Evolutionary conservation across 768 basidiomycete genomes (phyloP).

Genomic region (Floccularia luteovirens): DNA sequence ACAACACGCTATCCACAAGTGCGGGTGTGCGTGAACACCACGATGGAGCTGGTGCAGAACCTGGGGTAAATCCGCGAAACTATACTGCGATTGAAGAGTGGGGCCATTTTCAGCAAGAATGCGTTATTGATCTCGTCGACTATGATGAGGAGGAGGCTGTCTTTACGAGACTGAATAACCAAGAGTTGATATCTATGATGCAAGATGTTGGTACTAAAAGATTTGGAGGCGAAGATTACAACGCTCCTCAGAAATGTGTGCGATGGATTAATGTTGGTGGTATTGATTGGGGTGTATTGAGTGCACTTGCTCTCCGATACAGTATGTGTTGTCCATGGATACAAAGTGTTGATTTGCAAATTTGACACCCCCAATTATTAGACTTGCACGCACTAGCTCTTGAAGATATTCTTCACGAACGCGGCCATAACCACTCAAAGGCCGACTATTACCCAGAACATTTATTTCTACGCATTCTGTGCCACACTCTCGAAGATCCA

Average conservation of each 20-base stretch:
- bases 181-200: constrained; percentile 40
- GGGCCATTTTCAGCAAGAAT: constrained; percentile 46
- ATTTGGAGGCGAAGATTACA: constrained; percentile 1
- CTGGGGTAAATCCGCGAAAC: constrained; percentile 53
- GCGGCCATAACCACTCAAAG: constrained; percentile 39
- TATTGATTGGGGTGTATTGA: constrained; percentile 56
- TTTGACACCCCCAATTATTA: constrained; percentile 12
- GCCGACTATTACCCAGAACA: constrained; percentile 45
- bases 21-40: constrained; percentile 10
- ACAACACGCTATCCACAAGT: no score
- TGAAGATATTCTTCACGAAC: constrained; percentile 55
- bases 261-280: constrained; percentile 65
- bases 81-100: constrained; percentile 36
- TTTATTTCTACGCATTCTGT: constrained; percentile 55
- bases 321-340: constrained; percentile 27
- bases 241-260: constrained; percentile 28
- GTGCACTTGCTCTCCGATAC: constrained; percentile 48
- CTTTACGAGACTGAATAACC: constrained; percentile 40
- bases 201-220: constrained; percentile 15
- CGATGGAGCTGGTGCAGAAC: constrained; percentile 47
- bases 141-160: constrained; percentile 41
- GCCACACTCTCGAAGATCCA: constrained; percentile 29
- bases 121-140: constrained; percentile 53
- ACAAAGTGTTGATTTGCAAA: constrained; percentile 9
- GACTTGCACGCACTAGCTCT: constrained; percentile 60